Percentiles rank a stretch among this genome's conserved stretches.
Conservation (phyloP, 495 filamentous ascomycete genomes). For the Neurospora sp. region DNA sequence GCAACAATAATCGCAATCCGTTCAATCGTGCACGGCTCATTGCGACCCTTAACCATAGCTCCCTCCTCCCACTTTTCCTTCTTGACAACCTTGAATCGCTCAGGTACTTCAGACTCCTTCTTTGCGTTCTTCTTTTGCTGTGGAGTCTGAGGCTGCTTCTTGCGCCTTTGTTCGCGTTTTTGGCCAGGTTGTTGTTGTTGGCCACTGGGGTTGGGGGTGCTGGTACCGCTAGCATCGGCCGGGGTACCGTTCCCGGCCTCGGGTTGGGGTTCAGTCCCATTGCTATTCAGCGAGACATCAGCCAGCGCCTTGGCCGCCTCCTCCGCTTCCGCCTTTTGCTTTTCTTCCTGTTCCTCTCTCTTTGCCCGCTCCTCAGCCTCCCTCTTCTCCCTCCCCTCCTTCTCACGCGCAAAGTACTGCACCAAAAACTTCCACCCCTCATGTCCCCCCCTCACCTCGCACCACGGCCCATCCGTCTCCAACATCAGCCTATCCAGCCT, state of each 20-base stretch:
- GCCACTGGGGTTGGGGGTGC: neutral
- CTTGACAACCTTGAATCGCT: constrained; percentile 54
- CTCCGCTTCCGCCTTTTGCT: constrained; percentile 2
- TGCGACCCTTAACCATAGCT: constrained; percentile 78
- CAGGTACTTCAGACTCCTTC: constrained; percentile 35
- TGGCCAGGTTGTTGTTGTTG: neutral
- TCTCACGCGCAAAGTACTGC: constrained; percentile 14
- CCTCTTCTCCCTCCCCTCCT: neutral
- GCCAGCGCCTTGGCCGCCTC: neutral
- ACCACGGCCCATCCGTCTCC: constrained; percentile 93
- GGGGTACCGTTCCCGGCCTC: neutral
- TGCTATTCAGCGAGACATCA: neutral
- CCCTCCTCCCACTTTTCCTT: constrained; percentile 87
- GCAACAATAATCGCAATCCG: constrained; percentile 83
- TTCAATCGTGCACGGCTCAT: constrained; percentile 77
- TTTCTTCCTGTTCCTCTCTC: neutral
- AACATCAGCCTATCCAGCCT: constrained; percentile 69
- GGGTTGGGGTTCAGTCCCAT: neutral
- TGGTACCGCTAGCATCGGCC: neutral
- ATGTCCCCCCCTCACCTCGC: constrained; percentile 56
- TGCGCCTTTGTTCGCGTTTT: constrained; percentile 1
- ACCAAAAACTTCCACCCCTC: constrained; percentile 49
- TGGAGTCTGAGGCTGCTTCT: constrained; percentile 14
- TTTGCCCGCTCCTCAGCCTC: neutral
- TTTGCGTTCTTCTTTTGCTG: constrained; percentile 33